Conservation (phyloP, 768 basidiomycete species). For the Rhodotorula paludigena region DNA sequence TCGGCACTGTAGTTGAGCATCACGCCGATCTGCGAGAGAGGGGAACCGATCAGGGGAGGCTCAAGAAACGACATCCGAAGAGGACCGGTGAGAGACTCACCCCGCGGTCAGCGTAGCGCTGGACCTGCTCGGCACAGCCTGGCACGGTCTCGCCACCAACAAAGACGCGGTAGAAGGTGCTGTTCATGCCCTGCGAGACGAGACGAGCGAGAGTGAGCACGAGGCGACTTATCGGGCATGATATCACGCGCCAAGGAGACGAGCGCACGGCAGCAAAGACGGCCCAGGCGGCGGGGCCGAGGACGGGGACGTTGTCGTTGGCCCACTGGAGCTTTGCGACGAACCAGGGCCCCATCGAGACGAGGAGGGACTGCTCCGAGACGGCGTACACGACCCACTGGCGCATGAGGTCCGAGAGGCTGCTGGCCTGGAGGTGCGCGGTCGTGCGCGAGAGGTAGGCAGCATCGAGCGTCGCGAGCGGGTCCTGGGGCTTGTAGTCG, state of each 20-base stretch:
- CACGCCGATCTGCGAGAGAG: conserved; percentile 24
- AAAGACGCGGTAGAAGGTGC: conserved; percentile 41
- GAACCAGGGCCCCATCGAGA: conserved; percentile 33
- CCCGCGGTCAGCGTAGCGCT: conserved; percentile 16
- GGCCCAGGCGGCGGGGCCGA: conserved; percentile 30
- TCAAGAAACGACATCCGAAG: neutral
- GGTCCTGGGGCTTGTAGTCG: conserved; percentile 21
- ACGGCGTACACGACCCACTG: conserved; percentile 37
- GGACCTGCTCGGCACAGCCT: conserved; percentile 14
- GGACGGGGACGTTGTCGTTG: conserved; percentile 30
- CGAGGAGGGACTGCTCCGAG: conserved; percentile 24
- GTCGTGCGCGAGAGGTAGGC: conserved; percentile 15
- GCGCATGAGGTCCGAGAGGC: conserved; percentile 22
- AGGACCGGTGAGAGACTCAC: conserved; percentile 1
- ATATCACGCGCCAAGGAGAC: neutral
- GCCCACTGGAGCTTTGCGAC: conserved; percentile 33
- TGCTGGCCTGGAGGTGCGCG: conserved; percentile 13
- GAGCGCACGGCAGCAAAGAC: conserved; percentile 25
- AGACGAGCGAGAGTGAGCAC: neutral
- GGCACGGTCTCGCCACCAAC: conserved; percentile 38
- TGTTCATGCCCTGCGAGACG: conserved; percentile 33
- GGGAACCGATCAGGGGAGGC: neutral
- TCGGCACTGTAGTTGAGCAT: conserved; percentile 43
- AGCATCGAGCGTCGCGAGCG: conserved; percentile 29
- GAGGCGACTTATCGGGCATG: too few species aligned